Base-by-base conservation (phyloP, 345 rosid genomes). In the Streptanthus diversifolius region DNA sequence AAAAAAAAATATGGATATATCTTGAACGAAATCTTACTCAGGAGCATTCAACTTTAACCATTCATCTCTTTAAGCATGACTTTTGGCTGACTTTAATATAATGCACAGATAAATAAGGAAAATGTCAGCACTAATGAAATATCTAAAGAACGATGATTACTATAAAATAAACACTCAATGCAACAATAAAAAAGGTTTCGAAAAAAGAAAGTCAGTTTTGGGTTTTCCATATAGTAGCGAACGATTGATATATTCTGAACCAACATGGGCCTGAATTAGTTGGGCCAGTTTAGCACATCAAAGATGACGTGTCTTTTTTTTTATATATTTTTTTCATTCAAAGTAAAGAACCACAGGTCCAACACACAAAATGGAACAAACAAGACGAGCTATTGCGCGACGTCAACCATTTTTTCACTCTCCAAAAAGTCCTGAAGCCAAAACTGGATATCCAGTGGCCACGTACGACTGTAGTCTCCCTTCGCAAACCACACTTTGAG, bases 31-130 rank as follows among this genome's bases (percentile, higher is more conserved):
- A 0, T 15, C 48, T 15, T 3, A 15, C 49, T 44, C 49, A 10
- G 4, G 21, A 44, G 60, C 60, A 60, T 36, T 15, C 2, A 33
- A 33, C 49, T 59, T 47, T 59, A 24, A 49, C 18, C 52, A 71
- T 71, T 71, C 61, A 49, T 71, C 60, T 58, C 54, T 70, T 24
- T 1, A 15, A 32, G 47, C 35, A 70, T 11, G 15, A 43, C 5
- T 47, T 45, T 48, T 68, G 7, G 27, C 48, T 35, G 58, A 32
- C 63, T 17, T 37, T 59, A 17, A 5, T 47, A 11, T 17, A 59
- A 15, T 60, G 30, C 6, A 36, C 48, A 25, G 5, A 8, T 15
- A 19, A 21, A 12, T 4, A 10, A 0, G 8, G 17, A 52, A 33
- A 49, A 60, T 60, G 48, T 5, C 67, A 45, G 17, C 58, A 35